Evolutionary conservation across 1,284 basidiomycete genomes (phyloP).

Genomic region (Pseudozyma flocculosa): DNA sequence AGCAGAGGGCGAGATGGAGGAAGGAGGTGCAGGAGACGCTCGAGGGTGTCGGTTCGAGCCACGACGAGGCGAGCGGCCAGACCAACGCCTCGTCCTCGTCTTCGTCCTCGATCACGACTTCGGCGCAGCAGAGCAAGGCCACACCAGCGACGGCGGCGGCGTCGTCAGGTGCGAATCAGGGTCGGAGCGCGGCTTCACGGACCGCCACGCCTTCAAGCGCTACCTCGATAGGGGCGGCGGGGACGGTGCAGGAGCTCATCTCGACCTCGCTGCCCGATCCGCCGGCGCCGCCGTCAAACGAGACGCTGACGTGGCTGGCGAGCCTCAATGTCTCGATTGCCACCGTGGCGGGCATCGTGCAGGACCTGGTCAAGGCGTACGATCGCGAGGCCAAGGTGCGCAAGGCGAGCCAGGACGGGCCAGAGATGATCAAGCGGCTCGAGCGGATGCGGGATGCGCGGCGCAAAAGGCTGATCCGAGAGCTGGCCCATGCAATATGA

Average conservation of each 20-base stretch:
- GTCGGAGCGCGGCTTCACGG: no score
- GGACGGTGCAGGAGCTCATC: no score
- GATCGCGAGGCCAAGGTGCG: conserved; percentile 61
- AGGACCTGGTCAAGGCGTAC: conserved; percentile 87
- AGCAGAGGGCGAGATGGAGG: conserved; percentile 1
- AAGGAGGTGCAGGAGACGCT: neutral
- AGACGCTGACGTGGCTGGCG: conserved; percentile 78
- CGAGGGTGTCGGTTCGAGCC: no score
- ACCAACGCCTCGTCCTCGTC: no score
- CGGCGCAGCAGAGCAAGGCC: no score
- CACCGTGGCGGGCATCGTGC: conserved; percentile 78
- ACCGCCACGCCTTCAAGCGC: conserved; percentile 55
- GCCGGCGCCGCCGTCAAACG: conserved; percentile 52
- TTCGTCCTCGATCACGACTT: no score
- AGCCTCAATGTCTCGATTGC: conserved; percentile 80
- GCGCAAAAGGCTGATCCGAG: conserved; percentile 3
- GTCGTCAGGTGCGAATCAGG: no score
- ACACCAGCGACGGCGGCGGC: neutral
- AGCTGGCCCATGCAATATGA: conserved; percentile 1
- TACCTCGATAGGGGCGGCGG: neutral
- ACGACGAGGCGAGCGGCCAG: no score
- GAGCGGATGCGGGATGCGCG: conserved; percentile 23
- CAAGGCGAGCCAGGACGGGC: conserved; percentile 10
- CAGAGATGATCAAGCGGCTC: conserved; percentile 22
- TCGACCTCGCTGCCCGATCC: conserved; percentile 17